phyloP scores from a whole-genome alignment of 2,329 filamentous ascomycete genomes.

The Chrysoporthe puriensis region DNA sequence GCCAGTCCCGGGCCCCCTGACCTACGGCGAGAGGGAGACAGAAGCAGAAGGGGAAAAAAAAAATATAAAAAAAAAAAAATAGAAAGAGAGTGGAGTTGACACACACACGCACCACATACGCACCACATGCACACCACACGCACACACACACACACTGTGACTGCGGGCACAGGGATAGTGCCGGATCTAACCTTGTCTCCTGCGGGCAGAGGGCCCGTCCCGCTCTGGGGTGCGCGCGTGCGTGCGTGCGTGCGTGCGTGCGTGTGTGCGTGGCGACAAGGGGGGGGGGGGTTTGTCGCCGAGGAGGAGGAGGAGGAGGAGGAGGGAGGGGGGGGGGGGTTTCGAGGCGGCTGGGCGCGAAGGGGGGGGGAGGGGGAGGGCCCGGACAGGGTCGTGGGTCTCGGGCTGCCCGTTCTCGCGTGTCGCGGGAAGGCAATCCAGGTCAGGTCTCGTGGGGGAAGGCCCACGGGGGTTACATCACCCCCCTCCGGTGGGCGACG shows the following conservation, averaged over 20 bases:
- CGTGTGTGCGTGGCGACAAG: constrained; percentile 13
- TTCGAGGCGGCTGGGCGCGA: background rate
- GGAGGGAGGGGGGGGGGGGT: too few relatives aligned
- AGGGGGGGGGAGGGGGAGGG: background rate
- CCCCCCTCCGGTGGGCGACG: too few relatives aligned
- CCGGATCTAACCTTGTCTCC: constrained; percentile 15
- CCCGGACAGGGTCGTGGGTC: constrained; percentile 14
- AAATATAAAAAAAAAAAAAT: background rate
- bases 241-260: background rate
- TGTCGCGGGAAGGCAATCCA: constrained; percentile 5
- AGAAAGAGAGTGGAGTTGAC: background rate
- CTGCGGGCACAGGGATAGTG: constrained; percentile 5
- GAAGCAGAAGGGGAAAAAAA: background rate
- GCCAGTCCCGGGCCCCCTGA: background rate
- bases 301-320: background rate
- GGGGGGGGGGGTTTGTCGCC: background rate
- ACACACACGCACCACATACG: background rate
- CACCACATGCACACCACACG: too few relatives aligned
- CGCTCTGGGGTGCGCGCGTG: constrained; percentile 13
- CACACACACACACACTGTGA: too few relatives aligned
- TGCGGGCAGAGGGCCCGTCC: constrained; percentile 13
- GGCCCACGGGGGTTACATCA: too few relatives aligned
- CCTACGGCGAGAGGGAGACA: background rate
- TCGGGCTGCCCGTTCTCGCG: constrained; percentile 13
- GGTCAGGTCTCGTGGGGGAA: background rate